Percentiles rank a stretch among this genome's conserved stretches.
phyloP scores from a whole-genome alignment of 148 eudicot genomes.

The Silene uniflora region DNA sequence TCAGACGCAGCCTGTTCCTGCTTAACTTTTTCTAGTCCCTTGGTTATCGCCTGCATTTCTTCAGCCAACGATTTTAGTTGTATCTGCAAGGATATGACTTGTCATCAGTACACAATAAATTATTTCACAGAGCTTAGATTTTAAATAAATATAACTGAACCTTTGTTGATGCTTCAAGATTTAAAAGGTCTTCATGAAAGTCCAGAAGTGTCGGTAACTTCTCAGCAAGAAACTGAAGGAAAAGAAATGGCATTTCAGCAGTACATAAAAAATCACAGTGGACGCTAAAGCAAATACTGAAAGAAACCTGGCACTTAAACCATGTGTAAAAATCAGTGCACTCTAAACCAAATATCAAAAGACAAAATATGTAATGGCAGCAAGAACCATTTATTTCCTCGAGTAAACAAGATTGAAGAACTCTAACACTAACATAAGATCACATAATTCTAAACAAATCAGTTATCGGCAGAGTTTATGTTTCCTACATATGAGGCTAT shows the following conservation, averaged over 20 bases:
- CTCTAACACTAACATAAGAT: not conserved
- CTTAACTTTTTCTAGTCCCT: conserved; percentile 84
- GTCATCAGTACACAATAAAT: conserved; percentile 14
- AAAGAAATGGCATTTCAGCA: not conserved
- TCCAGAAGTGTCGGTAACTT: conserved; percentile 68
- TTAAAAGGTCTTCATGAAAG: conserved; percentile 68
- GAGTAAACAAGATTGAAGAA: not conserved
- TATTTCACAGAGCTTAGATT: not conserved
- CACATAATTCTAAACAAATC: not conserved
- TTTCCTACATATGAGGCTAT: not conserved
- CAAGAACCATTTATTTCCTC: not conserved
- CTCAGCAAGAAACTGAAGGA: conserved; percentile 55
- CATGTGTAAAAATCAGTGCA: not conserved
- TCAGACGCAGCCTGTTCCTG: conserved; percentile 81
- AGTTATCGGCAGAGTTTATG: not conserved
- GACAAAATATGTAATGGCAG: not conserved
- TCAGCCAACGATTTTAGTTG: conserved; percentile 95
- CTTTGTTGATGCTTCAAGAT: conserved; percentile 87
- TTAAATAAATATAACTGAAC: conserved; percentile 33
- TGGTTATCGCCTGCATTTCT: conserved; percentile 95
- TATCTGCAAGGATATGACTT: conserved; percentile 51
- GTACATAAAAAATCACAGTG: not conserved
- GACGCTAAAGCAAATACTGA: not conserved
- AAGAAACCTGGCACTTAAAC: not conserved
- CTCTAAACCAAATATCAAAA: not conserved